Evolutionary conservation across 257 asterid species (phyloP).

Genomic region (Scutellaria baicalensis): DNA sequence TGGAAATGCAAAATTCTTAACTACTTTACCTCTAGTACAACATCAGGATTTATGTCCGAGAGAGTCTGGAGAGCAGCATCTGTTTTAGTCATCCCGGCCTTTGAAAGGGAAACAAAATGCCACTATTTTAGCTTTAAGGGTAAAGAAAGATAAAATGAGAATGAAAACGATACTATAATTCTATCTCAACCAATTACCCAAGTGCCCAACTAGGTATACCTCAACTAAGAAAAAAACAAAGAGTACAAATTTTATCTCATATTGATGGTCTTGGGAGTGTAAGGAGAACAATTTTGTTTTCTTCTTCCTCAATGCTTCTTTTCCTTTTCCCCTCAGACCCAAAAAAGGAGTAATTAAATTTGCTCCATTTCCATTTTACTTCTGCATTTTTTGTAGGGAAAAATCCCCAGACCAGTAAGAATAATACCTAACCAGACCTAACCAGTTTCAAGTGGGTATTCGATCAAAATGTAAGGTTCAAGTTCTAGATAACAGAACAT

Average conservation of each 20-base stretch:
- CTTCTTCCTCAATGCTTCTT: not conserved
- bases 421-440: too few species aligned
- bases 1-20: not conserved
- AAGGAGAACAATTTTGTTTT: not conserved
- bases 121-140: conserved; percentile 5
- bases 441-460: conserved; percentile 4
- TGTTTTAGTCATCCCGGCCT: conserved; percentile 98
- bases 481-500: not conserved
- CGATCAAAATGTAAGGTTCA: not conserved
- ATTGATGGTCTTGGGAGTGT: not conserved
- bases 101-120: conserved; percentile 9
- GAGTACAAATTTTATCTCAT: not conserved
- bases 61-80: conserved; percentile 99
- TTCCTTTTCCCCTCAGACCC: conserved; percentile 7
- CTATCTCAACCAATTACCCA: not conserved
- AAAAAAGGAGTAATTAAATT: not conserved
- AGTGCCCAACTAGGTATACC: not conserved
- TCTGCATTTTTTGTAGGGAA: not conserved
- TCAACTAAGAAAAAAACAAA: not conserved
- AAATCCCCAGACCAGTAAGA: not conserved
- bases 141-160: not conserved
- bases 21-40: conserved; percentile 81
- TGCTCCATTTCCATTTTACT: conserved; percentile 5
- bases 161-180: not conserved
- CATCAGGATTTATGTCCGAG: conserved; percentile 94